phyloP scores from a whole-genome alignment of 2,329 filamentous ascomycete genomes.

The Grosmannia huntii region DNA sequence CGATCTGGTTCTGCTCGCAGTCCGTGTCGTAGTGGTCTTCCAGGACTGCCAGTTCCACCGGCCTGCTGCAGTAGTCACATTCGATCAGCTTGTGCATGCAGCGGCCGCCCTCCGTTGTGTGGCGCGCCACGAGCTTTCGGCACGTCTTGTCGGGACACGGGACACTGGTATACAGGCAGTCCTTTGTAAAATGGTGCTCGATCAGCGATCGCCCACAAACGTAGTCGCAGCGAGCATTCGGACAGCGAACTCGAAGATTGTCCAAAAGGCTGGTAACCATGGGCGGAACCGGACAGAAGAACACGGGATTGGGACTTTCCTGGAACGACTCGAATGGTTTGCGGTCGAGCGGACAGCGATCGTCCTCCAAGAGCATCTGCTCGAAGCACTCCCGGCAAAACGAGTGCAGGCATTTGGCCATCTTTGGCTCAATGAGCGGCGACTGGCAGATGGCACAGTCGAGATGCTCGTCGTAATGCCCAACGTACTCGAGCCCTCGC shows the following conservation, averaged over 20 bases:
- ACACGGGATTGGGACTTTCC: conserved; percentile 11
- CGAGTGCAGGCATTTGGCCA: conserved; percentile 50
- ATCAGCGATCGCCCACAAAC: conserved; percentile 40
- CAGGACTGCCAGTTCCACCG: conserved; percentile 34
- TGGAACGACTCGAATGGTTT: conserved; percentile 23
- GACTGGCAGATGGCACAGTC: conserved; percentile 38
- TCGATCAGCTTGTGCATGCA: conserved; percentile 40
- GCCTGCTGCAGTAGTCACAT: conserved; percentile 41
- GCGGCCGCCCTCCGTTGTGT: conserved; percentile 32
- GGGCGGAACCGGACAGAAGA: conserved; percentile 21
- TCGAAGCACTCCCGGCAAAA: conserved; percentile 48
- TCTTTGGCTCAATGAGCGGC: conserved; percentile 46
- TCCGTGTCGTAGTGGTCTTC: conserved; percentile 28
- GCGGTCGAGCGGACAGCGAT: conserved; percentile 47
- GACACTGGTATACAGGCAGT: conserved; percentile 43
- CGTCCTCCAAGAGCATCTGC: conserved; percentile 27
- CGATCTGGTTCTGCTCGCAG: conserved; percentile 33
- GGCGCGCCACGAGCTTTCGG: conserved; percentile 35
- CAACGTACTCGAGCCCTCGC: conserved; percentile 20
- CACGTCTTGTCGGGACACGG: conserved; percentile 43
- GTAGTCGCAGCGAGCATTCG: conserved; percentile 40
- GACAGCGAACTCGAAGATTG: conserved; percentile 44
- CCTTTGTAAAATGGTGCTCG: conserved; percentile 40
- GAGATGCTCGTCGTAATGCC: conserved; percentile 21
- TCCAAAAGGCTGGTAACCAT: conserved; percentile 50